phyloP scores from a whole-genome alignment of 164 flowering plant genomes.

The Stephania cephalantha region DNA sequence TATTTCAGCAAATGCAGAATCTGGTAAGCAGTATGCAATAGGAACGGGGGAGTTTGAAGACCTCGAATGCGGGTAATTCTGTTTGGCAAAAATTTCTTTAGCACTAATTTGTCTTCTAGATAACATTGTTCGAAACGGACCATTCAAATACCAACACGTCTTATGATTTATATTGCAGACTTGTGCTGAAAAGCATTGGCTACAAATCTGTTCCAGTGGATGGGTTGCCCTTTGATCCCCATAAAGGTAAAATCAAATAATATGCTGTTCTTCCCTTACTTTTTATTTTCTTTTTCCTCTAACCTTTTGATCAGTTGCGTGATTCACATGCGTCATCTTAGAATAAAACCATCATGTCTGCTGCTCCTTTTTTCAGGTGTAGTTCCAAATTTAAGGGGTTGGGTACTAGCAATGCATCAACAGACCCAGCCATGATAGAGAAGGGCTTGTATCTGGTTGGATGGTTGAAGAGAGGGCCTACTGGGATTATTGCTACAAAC shows the following conservation, averaged over 20 bases:
- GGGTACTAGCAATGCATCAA: constrained; percentile 42
- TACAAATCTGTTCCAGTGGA: constrained; percentile 87
- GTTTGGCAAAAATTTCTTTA: background rate
- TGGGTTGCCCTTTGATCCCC: constrained; percentile 80
- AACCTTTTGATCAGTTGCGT: background rate
- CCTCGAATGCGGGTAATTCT: constrained; percentile 59
- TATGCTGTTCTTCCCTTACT: background rate
- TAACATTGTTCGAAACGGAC: background rate
- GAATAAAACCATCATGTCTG: background rate
- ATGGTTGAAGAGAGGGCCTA: constrained; percentile 98
- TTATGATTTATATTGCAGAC: constrained; percentile 30
- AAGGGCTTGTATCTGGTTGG: constrained; percentile 83
- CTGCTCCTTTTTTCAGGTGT: constrained; percentile 42
- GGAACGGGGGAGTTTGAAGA: constrained; percentile 82
- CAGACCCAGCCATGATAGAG: constrained; percentile 32
- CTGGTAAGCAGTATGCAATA: constrained; percentile 70
- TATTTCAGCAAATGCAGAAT: constrained; percentile 26
- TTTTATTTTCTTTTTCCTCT: background rate
- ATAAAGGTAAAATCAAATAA: constrained; percentile 43
- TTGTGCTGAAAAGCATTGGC: constrained; percentile 93
- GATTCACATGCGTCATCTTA: background rate
- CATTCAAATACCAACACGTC: background rate
- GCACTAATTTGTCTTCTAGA: background rate
- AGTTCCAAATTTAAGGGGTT: constrained; percentile 73
- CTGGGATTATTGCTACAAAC: constrained; percentile 89